These are phyloP conservation scores for Amaranthus tricolor DNA, from an alignment of 179 eudicot genomes.

Conservation along the genomic window DNA sequence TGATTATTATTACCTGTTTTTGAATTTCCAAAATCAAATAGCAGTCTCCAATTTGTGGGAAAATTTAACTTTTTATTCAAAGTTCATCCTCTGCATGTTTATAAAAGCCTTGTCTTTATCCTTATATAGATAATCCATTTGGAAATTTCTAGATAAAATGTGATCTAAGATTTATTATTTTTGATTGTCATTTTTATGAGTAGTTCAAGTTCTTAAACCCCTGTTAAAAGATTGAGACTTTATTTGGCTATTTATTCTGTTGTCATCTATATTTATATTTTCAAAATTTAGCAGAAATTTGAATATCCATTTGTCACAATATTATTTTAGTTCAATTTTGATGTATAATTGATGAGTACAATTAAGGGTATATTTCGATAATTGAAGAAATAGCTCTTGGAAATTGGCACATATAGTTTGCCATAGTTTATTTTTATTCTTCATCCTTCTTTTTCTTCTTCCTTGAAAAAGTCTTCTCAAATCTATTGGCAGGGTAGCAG, in stretches of 20 bases:
- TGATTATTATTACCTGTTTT: background rate
- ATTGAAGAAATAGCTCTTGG: too few species aligned
- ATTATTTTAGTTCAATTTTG: background rate
- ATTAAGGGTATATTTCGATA: background rate
- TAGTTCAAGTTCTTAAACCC: constrained; percentile 15
- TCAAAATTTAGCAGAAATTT: constrained; percentile 13
- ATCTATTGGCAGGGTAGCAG: too few species aligned
- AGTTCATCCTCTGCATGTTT: too few species aligned
- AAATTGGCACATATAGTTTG: background rate
- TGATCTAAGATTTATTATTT: background rate
- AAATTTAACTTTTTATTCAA: background rate
- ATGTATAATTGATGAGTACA: background rate
- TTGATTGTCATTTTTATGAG: background rate
- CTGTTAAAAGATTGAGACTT: constrained; percentile 17
- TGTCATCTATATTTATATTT: constrained; percentile 10
- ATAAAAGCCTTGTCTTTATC: background rate
- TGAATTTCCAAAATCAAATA: constrained; percentile 18
- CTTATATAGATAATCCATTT: background rate
- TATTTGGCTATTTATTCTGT: constrained; percentile 2
- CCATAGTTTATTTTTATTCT: too few species aligned
- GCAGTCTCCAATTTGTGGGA: background rate
- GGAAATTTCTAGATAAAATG: constrained; percentile 28
- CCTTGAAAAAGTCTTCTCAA: too few species aligned
- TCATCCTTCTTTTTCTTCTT: too few species aligned
- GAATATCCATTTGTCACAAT: constrained; percentile 8